Evolutionary conservation across 208 protist species (phyloP), one percentile per base, ranked within the genome.

Genomic region (Angomonas deanei): DNA sequence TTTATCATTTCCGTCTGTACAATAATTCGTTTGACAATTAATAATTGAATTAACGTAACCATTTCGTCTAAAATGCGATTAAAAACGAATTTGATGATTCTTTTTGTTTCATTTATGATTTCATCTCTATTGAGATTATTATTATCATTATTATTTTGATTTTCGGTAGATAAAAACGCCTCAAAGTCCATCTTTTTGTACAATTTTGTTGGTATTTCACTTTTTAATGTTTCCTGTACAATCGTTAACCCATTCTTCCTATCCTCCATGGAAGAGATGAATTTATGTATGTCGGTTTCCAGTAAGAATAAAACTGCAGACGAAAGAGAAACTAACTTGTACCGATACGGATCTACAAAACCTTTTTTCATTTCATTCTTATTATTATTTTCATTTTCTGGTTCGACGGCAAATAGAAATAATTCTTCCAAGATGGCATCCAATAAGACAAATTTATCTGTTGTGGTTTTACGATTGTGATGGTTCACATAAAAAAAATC

Each of bases 61-160:
- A 42, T 42, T 42, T 42, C 36, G 23, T 53, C n/a, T 53, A 53
- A 53, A 53, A 24, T 10, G 23, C 5, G 5, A 17, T 10, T 53
- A 53, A 53, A 53, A 28, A 26, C 23, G 13, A 26, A 28, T 53
- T 53, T 27, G 8, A 53, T 53, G 5, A 26, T 53, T 53, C 5
- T 53, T 53, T 21, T 53, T 26, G 19, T 53, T 53, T 28, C 8
- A 28, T 21, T 53, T 53, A 26, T 53, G 19, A 28, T 53, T 13
- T 26, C 8, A 53, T 28, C 23, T 21, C 23, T 53, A 53, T 53
- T 26, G 23, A 13, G 8, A 53, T 53, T 26, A 53, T 53, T 53
- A 53, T 53, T 53, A 27, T 53, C 23, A 53, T 53, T 53, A 53
- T 53, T 53, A 26, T 53, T 26, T 21, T 53, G 5, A 17, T 53